Evolutionary conservation across 176 grass and related monocot species (phyloP).

Genomic region (Zizania latifolia): DNA sequence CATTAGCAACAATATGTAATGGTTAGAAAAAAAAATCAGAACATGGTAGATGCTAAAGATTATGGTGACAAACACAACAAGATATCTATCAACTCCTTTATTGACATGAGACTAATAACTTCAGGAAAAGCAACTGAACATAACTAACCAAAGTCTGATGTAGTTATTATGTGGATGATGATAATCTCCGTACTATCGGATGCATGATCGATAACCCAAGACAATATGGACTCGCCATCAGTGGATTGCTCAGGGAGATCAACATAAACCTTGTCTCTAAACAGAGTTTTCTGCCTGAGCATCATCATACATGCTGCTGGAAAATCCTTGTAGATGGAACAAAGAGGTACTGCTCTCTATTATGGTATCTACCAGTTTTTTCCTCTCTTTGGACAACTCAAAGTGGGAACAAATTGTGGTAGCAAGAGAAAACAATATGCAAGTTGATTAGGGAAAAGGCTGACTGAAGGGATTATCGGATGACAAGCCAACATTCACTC

Average conservation of each 20-base stretch:
- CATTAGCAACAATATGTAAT: background rate
- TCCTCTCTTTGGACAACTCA: background rate
- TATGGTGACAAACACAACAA: background rate
- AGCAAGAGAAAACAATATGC: background rate
- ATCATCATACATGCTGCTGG: conserved; percentile 15
- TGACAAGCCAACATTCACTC: background rate
- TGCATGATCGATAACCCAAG: conserved; percentile 21
- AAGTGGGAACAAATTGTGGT: background rate
- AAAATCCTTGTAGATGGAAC: background rate
- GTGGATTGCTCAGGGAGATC: conserved; percentile 9
- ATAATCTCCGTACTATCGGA: conserved; percentile 8
- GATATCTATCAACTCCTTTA: background rate
- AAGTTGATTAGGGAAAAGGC: background rate
- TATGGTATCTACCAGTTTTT: background rate
- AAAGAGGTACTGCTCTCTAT: background rate
- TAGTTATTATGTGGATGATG: conserved; percentile 20
- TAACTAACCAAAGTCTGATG: conserved; percentile 19
- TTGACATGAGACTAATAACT: background rate
- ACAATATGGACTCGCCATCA: conserved; percentile 13
- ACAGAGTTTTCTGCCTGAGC: background rate
- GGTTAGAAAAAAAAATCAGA: background rate
- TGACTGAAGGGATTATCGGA: background rate
- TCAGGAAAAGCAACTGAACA: background rate
- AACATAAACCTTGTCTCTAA: conserved; percentile 15
- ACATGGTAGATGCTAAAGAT: background rate